Conservation (phyloP, 106 monocot species). For the Dendrobium nobile region DNA sequence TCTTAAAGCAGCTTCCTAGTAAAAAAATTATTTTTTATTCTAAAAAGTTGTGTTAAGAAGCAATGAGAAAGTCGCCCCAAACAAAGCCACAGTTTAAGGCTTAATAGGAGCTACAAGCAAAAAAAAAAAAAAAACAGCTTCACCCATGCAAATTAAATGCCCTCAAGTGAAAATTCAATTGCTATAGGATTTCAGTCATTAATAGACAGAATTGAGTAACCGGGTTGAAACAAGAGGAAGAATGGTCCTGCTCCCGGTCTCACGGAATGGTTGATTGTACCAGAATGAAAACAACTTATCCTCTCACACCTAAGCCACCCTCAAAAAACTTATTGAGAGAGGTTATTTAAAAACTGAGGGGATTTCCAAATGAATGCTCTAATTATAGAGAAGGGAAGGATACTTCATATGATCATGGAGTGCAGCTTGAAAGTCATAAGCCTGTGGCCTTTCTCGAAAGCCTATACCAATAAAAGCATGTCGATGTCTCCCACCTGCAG, state of each 20-base stretch:
- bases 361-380: neutral
- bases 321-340: neutral
- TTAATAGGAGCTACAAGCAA: too few species aligned
- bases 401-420: constrained; percentile 99
- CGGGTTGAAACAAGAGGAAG: neutral
- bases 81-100: too few species aligned
- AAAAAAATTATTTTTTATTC: too few species aligned
- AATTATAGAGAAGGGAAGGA: constrained; percentile 27
- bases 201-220: neutral
- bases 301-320: neutral
- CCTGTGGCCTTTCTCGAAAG: constrained; percentile 88
- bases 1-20: too few species aligned
- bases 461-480: constrained; percentile 99
- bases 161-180: neutral
- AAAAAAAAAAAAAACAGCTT: neutral
- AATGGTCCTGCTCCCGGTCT: neutral
- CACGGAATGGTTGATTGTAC: neutral
- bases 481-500: constrained; percentile 71
- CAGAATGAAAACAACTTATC: neutral
- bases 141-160: neutral
- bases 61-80: too few species aligned
- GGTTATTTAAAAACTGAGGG: neutral
- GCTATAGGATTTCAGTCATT: neutral
- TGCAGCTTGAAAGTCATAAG: constrained; percentile 99
- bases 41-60: too few species aligned